Base-by-base conservation (phyloP, 1,139 yeast species). In the Torulaspora pretoriensis region DNA sequence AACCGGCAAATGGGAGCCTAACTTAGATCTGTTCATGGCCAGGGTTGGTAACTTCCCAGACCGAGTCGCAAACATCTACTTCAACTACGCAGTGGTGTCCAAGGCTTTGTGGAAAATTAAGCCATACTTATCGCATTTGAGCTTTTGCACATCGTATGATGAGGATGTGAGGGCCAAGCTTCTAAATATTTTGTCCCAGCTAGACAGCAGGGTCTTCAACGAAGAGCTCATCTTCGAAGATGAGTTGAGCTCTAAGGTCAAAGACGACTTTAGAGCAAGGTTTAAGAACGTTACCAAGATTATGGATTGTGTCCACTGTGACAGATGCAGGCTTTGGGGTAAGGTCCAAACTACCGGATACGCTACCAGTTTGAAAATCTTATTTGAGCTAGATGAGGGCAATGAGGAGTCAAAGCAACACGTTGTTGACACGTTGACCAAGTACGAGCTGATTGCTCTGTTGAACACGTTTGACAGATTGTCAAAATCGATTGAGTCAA, bases 301-400 rank as follows among this genome's bases (percentile, higher is more conserved):
- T 41, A 92, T 94, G 97, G 96, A 92, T 67, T 92, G 98, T 71
- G 97, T 92, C 38, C 97, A 96, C 30, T 92, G 98, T 70, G 98
- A 92, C 65, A 77, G 97, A 63, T 92, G 98, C 66, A 78, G 97
- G 61, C 73, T 94, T 69, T 92, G 98, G 98, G 98, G 98, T 13
- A 92, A 94, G 67, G 77, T 92, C 23, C 98, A 92, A 70, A 88
- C 96, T 1, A 88, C 94, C 16, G 98, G 98, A 22, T 92, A 92
- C 64, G 98, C 97, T 19, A 92, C 98, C 14, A 95, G 97, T 1
- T 75, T 94, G 61, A 92, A 92, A 67, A 76, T 90, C 22, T 70
- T 92, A 49, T 88, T 92, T 62, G 98, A 92, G 64, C 76, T 84
- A 48, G 70, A 71, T 39, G 60, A 66, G 35, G 57, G 60, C 35